Base-by-base conservation (phyloP, 1,284 basidiomycete species). In the Pseudozyma sp. region DNA sequence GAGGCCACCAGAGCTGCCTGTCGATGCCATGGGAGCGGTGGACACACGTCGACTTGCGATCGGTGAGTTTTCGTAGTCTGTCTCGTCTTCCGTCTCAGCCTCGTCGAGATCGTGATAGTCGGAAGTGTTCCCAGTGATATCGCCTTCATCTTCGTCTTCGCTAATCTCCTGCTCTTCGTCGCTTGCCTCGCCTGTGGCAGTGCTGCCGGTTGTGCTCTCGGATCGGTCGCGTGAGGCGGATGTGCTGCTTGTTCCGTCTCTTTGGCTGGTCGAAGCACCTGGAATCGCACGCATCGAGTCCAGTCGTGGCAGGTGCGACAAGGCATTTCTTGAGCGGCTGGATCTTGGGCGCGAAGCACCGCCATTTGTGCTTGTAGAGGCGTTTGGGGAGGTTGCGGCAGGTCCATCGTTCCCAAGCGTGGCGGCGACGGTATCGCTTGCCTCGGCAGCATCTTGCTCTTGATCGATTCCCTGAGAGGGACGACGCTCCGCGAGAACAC, bases 271-370 rank as follows among this genome's bases (percentile, higher is more conserved):
- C 9, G 53, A 39, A 4, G 50, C 52, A 17, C 54, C 31, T 3
- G 52, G 35, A 24, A 69, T 57, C 24, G 64, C 56, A 14, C 69
- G 68, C 75, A 78, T 77, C 42, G 79, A 80, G 52, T 79, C 69
- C 45, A 80, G 72, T 24, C 79, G 67, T 5, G 79, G 79, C 45
- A 80, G 37, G 11, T 80, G 79, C 37, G 77, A 80, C 29, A 80
- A 59, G 11, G 68, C 66, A 35, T 57, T 40, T 42, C 54, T 71
- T 1, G 69, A 60, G n/a, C 65, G 60, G 5, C 54, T 34, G 42
- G 62, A 19, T 37, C 62, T 51, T 40, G 49, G 59, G 34, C 63
- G 61, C n/a, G 65, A 46, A 10, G 52, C 52, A 9, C 14, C 43
- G 17, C 59, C 49, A 13, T 52, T 60, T 1, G 51, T 53, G 56